Percentiles rank a stretch among this genome's conserved stretches.
phyloP scores from a whole-genome alignment of 2,329 filamentous ascomycete species.

The Arachnomyces sp. region DNA sequence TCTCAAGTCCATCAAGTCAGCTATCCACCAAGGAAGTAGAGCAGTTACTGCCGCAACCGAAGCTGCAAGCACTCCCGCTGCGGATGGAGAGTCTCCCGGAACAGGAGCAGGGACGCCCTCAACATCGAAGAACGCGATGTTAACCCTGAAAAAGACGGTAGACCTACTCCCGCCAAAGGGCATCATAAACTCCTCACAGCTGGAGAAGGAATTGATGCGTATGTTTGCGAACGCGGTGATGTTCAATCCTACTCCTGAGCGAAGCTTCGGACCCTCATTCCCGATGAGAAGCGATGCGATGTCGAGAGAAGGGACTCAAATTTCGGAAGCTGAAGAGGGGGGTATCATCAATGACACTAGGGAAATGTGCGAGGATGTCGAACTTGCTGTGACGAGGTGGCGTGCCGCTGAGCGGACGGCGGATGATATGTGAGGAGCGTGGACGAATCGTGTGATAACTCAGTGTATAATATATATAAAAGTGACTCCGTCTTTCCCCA shows the following conservation, averaged over 20 bases:
- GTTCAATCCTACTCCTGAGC: conserved; percentile 83
- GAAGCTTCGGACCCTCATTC: conserved; percentile 60
- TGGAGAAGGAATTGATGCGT: conserved; percentile 87
- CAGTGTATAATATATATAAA: no score
- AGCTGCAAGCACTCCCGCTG: conserved; percentile 58
- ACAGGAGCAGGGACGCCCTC: conserved; percentile 19
- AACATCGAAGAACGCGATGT: conserved; percentile 32
- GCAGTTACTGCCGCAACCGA: conserved; percentile 38
- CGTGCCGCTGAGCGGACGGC: conserved; percentile 58
- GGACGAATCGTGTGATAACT: no score
- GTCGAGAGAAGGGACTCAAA: conserved; percentile 34
- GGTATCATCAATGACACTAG: conserved; percentile 80
- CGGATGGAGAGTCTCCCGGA: conserved; percentile 45
- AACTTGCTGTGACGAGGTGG: conserved; percentile 68
- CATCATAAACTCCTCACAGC: conserved; percentile 86
- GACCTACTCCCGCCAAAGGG: conserved; percentile 78
- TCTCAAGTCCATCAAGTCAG: conserved; percentile 67
- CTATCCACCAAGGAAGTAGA: conserved; percentile 49
- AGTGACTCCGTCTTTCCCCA: no score
- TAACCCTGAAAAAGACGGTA: conserved; percentile 50
- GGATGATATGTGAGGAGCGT: conserved; percentile 19
- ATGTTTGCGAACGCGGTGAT: conserved; percentile 99
- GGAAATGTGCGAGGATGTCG: conserved; percentile 83
- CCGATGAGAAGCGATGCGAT: conserved; percentile 38
- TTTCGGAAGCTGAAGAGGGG: conserved; percentile 69